Base-by-base conservation (phyloP, 306 rosid genomes). In the Arachis stenosperma region DNA sequence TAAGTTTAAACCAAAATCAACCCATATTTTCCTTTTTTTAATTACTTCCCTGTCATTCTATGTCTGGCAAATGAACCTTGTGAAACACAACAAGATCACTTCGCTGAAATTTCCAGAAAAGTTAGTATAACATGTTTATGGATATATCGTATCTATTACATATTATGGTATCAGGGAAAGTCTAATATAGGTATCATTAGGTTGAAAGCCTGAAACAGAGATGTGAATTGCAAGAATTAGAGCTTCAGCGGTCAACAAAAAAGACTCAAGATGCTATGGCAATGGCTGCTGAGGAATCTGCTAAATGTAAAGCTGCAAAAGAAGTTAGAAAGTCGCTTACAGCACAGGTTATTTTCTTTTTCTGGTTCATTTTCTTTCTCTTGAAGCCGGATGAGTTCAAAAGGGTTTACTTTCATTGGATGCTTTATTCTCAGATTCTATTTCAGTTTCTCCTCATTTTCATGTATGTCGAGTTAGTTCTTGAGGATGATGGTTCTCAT, bases 281-380 rank as follows among this genome's bases (percentile, higher is more conserved):
- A 64, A 46, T 86, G 61, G 96, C 93, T 75, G 84, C 96, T 3
- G 99, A 94, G 75, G 99, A 94, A 77, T 83, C 97, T 83, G 79
- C 85, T 40, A 94, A 88, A 84, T 88, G 86, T 78, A 84, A 80
- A 81, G 91, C 95, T 51, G 98, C 96, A 36, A 94, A 94, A 86
- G 98, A 94, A 84, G 99, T 90, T 75, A 94, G 91, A 70, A 94
- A 88, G 85, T 84, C 94, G 44, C 96, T 94, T 42, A 83, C 99
- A 2, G 87, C 96, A 58, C 96, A 94, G 99, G 99, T 94, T 30
- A 63, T 44, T 70, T 77, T 69, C 81, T 78, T 17, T 17, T 17
- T 17, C 17, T 17, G 62, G 60, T 78, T 46, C 37, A 48, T 70
- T 3, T 57, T 17, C 17, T 66, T 61, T 69, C 64, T 56, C 63